Percentiles rank a stretch among this genome's conserved stretches.
phyloP scores from a whole-genome alignment of 1,284 basidiomycete genomes.

The Papiliotrema terrestris region DNA sequence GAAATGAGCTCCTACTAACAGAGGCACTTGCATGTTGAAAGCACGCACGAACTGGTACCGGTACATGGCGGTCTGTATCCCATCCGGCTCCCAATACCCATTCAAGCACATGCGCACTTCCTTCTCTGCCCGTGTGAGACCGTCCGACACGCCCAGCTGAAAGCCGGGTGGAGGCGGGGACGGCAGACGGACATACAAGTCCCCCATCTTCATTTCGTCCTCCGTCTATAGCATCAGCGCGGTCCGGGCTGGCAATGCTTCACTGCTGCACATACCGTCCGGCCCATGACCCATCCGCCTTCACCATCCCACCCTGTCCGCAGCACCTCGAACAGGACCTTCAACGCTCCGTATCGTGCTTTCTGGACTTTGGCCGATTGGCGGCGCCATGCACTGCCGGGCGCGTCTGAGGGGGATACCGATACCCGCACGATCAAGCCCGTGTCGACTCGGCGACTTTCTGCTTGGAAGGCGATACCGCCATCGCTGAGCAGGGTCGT shows the following conservation, averaged over 20 bases:
- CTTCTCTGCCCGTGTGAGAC: slow-evolving; percentile 14
- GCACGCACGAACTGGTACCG: slow-evolving; percentile 36
- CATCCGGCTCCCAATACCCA: slow-evolving; percentile 26
- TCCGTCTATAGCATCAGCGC: slow-evolving; percentile 7
- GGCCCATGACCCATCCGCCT: background rate
- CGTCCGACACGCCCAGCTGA: background rate
- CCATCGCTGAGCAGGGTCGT: background rate
- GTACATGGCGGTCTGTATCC: slow-evolving; percentile 32
- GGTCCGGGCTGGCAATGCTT: background rate
- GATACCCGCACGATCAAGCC: background rate
- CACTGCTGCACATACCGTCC: background rate
- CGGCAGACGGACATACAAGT: slow-evolving; percentile 30
- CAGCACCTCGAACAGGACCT: slow-evolving; percentile 1
- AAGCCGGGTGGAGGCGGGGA: slow-evolving; percentile 24
- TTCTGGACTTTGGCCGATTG: background rate
- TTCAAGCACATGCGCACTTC: slow-evolving; percentile 21
- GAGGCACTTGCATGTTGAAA: background rate
- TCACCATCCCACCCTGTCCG: slow-evolving; percentile 1
- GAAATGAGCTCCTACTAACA: background rate
- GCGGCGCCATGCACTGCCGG: slow-evolving; percentile 2
- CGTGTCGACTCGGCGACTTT: background rate
- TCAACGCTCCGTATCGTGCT: background rate
- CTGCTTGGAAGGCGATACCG: background rate
- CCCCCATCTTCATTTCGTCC: slow-evolving; percentile 24
- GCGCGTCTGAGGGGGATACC: slow-evolving; percentile 4